phyloP scores from a whole-genome alignment of 225 moss, liverwort and hornwort species.

The Physcomitrellopsis africana region DNA sequence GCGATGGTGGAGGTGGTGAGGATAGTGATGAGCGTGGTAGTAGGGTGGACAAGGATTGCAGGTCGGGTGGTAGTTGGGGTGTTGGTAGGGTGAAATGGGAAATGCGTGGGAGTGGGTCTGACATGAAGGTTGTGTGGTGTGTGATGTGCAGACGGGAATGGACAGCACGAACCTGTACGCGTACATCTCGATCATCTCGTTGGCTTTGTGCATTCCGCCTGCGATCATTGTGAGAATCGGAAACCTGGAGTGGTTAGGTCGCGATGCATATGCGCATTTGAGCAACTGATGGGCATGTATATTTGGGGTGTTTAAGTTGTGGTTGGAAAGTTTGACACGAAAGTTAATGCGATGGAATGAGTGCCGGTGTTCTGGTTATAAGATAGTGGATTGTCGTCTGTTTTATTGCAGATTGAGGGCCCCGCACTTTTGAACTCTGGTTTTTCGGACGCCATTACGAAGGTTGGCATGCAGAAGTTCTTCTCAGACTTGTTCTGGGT shows the following conservation, averaged over 20 bases:
- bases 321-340: too few species aligned
- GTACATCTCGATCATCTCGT: conserved; percentile 90
- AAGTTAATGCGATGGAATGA: too few species aligned
- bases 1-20: too few species aligned
- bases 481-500: conserved; percentile 84
- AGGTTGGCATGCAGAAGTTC: conserved; percentile 78
- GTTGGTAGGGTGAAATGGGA: too few species aligned
- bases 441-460: conserved; percentile 64
- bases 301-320: too few species aligned
- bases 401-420: conserved; percentile 66
- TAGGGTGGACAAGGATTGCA: too few species aligned
- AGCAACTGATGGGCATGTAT: too few species aligned
- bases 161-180: conserved; percentile 99
- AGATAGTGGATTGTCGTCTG: not conserved
- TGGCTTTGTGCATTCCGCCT: conserved; percentile 86
- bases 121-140: not conserved
- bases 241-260: not conserved
- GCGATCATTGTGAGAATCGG: conserved; percentile 64
- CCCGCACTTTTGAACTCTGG: conserved; percentile 65
- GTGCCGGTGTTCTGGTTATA: too few species aligned
- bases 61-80: too few species aligned
- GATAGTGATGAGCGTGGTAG: too few species aligned
- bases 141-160: conserved; percentile 79
- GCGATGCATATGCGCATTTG: too few species aligned
- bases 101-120: too few species aligned